Base-by-base conservation (phyloP, 805 yeast genomes). In the Suhomyces tanzawaensis region DNA sequence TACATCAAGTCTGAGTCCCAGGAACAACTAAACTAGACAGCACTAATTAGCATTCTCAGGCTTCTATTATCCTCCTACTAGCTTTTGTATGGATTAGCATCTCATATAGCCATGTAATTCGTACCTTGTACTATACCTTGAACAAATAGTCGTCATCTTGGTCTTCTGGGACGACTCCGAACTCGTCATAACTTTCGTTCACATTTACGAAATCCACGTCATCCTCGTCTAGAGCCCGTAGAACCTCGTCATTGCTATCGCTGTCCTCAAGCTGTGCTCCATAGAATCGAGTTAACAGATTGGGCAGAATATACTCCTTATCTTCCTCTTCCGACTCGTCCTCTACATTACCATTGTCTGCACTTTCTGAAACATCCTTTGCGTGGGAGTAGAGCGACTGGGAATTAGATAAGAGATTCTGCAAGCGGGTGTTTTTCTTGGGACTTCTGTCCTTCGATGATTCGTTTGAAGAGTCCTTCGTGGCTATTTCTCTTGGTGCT, bases 281-380 rank as follows among this genome's bases (percentile, higher is more conserved):
- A 30, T 56, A 57, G 33, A 53, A 59, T 29, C 50, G 51, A 3
- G 66, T 57, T 32, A 67, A 46, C 63, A 58, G 64, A 33, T 55
- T 55, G 9, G 74, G 72, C 71, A 63, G 70, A 16, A 66, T 57
- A 42, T 68, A 67, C 41, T 66, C 70, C 36, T 52, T 58, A 32
- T 64, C 66, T 14, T 49, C 63, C 3, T 47, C 58, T 12, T 31
- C 37, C 14, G 47, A 53, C 4, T 48, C 52, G 14, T 49, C 56
- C 7, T 16, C 12, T 22, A 32, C 45, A 36, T 6, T 36, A 40
- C 9, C 36, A 37, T 15, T 32, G 7, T 8, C 11, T 13, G 7
- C 18, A 7, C 11, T 8, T 14, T 5, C 30, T 14, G 16, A 6
- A 5, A 27, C 19, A 15, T 27, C 30, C 13, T 16, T 27, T 8